Evolutionary conservation across 805 yeast species (phyloP), one percentile per base, ranked within the genome.

Genomic region (Kazachstania psychrophila): DNA sequence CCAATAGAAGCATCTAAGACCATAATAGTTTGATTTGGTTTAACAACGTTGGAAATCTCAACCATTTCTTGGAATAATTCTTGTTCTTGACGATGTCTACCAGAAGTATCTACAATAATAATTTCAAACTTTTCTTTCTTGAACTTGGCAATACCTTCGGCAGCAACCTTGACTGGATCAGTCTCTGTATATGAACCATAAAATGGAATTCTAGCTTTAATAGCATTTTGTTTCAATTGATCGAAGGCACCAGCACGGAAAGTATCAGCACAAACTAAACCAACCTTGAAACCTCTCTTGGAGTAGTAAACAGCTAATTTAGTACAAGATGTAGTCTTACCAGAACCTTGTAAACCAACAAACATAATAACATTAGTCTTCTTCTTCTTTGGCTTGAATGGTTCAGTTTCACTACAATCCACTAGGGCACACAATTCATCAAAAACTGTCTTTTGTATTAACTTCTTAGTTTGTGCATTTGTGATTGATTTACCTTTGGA

Each of bases 201-300:
- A 62, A 76, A 89, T 31, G 98, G 97, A 38, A 89, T 85, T 48
- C 81, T 77, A 2, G 98, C 94, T 65, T 86, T 85, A 37, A 89
- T 86, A 17, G 98, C 97, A 61, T 89, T 89, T 63, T 89, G 98
- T 60, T 92, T 89, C 62, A 89, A 73, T 69, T 89, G 98, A 64
- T 89, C 98, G 67, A 89, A 89, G 2, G 98, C 98, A 71, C 98
- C 98, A 25, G 98, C 98, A 71, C 98, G 79, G 70, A 89, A 92
- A 22, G 98, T 92, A 68, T 92, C 98, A 2, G 98, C 98, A 74
- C 98, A 92, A 18, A 92, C 97, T 56, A 92, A 68, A 36, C 97
- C 97, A 32, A 86, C 95, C 58, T 87, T 88, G 63, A 79, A 86
- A 2, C 96, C 96, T 54, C 96, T 70, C 54, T 88, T 75, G 54